Conservation (phyloP, 106 monocot species). For the Ottelia alismoides region DNA sequence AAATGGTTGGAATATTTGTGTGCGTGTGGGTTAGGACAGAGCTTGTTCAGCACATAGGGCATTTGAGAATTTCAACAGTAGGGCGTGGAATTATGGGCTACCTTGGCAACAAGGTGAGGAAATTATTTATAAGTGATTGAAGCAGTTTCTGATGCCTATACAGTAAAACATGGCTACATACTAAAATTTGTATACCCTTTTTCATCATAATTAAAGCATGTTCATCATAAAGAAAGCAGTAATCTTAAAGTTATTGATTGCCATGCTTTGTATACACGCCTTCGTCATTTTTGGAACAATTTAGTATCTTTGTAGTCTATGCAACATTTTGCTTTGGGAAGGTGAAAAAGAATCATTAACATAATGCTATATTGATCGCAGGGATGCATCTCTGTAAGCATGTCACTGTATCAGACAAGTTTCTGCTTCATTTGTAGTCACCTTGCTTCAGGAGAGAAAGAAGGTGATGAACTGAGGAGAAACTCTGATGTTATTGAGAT, state of each 20-base stretch:
- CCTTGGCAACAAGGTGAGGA: constrained; percentile 86
- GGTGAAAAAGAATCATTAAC: too few species aligned
- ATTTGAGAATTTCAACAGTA: constrained; percentile 55
- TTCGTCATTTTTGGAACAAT: too few species aligned
- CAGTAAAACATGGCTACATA: neutral
- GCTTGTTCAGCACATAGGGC: constrained; percentile 63
- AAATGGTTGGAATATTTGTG: constrained; percentile 94
- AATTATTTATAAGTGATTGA: too few species aligned
- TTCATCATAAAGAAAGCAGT: too few species aligned
- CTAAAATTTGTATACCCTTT: too few species aligned
- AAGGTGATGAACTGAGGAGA: constrained; percentile 81
- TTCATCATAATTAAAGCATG: too few species aligned
- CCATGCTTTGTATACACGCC: too few species aligned
- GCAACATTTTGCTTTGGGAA: too few species aligned
- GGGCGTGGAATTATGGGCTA: constrained; percentile 94
- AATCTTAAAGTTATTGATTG: too few species aligned
- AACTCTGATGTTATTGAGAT: constrained; percentile 91
- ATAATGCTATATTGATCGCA: too few species aligned
- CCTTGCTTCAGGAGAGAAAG: constrained; percentile 93
- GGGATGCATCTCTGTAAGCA: constrained; percentile 97
- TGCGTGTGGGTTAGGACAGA: constrained; percentile 87
- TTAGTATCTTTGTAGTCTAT: too few species aligned
- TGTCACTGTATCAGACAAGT: constrained; percentile 61
- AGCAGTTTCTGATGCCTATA: neutral
- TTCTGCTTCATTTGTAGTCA: constrained; percentile 96